Percentiles rank a stretch among this genome's conserved stretches.
Evolutionary conservation across 768 basidiomycete genomes (phyloP).

Genomic region (Podaxis pistillaris): DNA sequence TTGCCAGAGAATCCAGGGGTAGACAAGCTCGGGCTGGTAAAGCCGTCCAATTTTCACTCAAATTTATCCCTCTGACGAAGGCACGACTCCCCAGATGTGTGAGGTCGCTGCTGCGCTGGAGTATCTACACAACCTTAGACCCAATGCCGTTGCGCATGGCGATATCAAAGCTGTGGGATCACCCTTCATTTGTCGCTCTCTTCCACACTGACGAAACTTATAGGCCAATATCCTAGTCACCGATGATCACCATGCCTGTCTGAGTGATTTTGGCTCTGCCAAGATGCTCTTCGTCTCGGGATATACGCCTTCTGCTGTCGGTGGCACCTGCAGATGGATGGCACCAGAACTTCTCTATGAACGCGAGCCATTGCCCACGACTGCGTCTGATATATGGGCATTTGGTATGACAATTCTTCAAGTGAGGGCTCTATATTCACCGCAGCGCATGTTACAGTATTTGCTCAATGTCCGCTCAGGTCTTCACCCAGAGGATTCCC

Average conservation of each 20-base stretch:
- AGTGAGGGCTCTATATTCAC: slow-evolving; percentile 19
- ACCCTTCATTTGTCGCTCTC: background rate
- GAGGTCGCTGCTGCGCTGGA: slow-evolving; percentile 18
- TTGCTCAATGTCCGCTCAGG: slow-evolving; percentile 1
- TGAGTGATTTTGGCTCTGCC: slow-evolving; percentile 41
- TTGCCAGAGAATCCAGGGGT: too few species aligned
- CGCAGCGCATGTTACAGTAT: background rate
- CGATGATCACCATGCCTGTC: slow-evolving; percentile 27
- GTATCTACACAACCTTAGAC: slow-evolving; percentile 18
- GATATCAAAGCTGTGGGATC: slow-evolving; percentile 35
- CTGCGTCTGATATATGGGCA: slow-evolving; percentile 33
- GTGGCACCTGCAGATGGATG: slow-evolving; percentile 38
- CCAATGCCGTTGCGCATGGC: slow-evolving; percentile 30
- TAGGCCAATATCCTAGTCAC: slow-evolving; percentile 37
- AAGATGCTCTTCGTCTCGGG: slow-evolving; percentile 32
- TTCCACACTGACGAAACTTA: background rate
- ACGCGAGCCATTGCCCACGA: slow-evolving; percentile 19
- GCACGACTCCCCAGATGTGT: slow-evolving; percentile 5
- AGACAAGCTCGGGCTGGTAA: slow-evolving; percentile 24
- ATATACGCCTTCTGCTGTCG: slow-evolving; percentile 32
- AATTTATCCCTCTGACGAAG: too few species aligned
- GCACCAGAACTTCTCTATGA: slow-evolving; percentile 30
- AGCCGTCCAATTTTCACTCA: too few species aligned
- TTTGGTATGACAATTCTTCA: slow-evolving; percentile 35
- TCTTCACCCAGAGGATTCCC: slow-evolving; percentile 16